These are phyloP conservation scores for Jaapia argillacea DNA, from an alignment of 768 basidiomycete species.

Conservation along the genomic window DNA sequence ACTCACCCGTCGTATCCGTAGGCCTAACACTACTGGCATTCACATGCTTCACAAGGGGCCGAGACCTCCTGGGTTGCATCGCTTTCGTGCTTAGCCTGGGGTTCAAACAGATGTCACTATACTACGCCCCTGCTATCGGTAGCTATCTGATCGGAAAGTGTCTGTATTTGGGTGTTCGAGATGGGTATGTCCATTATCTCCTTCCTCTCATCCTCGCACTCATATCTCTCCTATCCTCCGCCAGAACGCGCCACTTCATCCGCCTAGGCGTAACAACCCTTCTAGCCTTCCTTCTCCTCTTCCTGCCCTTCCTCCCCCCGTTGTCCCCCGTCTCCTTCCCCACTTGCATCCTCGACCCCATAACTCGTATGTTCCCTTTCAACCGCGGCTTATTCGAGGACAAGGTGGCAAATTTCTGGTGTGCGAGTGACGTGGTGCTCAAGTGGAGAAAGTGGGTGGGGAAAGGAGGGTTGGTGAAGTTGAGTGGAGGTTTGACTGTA, in stretches of 20 bases:
- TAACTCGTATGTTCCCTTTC: constrained; percentile 87
- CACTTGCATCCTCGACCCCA: constrained; percentile 44
- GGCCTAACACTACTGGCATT: constrained; percentile 64
- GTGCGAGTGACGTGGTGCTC: constrained; percentile 78
- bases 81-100: constrained; percentile 78
- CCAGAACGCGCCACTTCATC: constrained; percentile 43
- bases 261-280: constrained; percentile 55
- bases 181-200: constrained; percentile 47
- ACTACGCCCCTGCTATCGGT: constrained; percentile 90
- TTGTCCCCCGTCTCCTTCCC: constrained; percentile 33
- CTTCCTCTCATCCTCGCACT: neutral
- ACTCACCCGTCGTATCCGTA: constrained; percentile 13
- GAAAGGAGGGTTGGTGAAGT: constrained; percentile 40
- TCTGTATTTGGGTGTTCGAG: constrained; percentile 56
- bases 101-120: constrained; percentile 95
- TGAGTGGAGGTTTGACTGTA: constrained; percentile 58
- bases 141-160: constrained; percentile 88
- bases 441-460: constrained; percentile 67
- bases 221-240: constrained; percentile 1
- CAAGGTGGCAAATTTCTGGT: constrained; percentile 98
- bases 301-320: constrained; percentile 72
- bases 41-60: constrained; percentile 55
- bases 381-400: constrained; percentile 87
- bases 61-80: constrained; percentile 68
- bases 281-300: constrained; percentile 56